Evolutionary conservation across 2,329 filamentous ascomycete species (phyloP), one percentile per base, ranked within the genome.

Genomic region (Cladophialophora psammophila): DNA sequence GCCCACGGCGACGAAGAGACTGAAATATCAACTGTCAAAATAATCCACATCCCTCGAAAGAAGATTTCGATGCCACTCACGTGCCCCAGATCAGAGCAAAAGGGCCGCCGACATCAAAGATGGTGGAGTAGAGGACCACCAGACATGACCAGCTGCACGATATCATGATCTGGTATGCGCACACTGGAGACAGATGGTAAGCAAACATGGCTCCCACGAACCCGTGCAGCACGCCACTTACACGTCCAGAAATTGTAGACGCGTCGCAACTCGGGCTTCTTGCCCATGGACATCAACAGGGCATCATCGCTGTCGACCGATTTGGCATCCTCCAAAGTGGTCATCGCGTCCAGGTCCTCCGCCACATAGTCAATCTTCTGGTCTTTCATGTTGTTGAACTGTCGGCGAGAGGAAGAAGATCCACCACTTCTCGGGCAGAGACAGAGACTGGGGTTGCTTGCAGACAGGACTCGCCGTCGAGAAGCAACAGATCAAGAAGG

Each of bases 211-310:
- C n/a, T 18, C 5, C 40, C 12, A n/a, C 36, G 20, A 5, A 60
- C 56, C 48, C 31, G 20, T 9, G 38, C 40, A 8, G 56, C 6
- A 31, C 31, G n/a, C 15, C 45, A 68, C 66, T 38, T 63, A 69
- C 66, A 38, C 26, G 65, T 70, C 68, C 68, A 70, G 60, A 70
- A 70, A 20, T 70, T 70, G 63, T 68, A 70, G 38, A 70, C 68
- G 34, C 68, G 68, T 52, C 50, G 58, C 63, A 70, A 48, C 48
- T 70, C 68, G 45, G 68, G 68, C 62, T 66, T 68, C 63, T 70
- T 70, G 66, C 68, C 68, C 68, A 70, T 70, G 12, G 65, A 68
- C 65, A 70, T 65, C 48, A 70, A 65, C 15, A 68, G 57, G 15
- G 66, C 65, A 66, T 70, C 68, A 42, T 70, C 68, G 53, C 63